Evolutionary conservation across 768 basidiomycete species (phyloP), one percentile per base, ranked within the genome.

Genomic region (Phlebiopsis flavidoalba): DNA sequence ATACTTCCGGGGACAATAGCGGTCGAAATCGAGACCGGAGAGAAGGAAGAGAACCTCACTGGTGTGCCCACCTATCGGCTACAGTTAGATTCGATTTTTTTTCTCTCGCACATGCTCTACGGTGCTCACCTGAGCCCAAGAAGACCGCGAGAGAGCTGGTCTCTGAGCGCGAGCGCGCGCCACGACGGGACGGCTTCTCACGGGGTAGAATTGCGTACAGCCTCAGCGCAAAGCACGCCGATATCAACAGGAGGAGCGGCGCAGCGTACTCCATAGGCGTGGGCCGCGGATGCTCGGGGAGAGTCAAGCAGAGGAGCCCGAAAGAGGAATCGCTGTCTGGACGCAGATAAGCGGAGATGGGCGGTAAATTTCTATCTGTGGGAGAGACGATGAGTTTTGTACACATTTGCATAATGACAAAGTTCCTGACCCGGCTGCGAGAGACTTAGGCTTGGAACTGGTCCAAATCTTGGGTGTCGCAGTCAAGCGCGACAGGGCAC

Each of bases 1-100:
- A 70, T 98, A 99, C 40, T 79, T 84, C 60, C 97, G 80, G 15
- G 84, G 86, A 7, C 77, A 78, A 73, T 95, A 98, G 47, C 89
- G 84, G 12, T 76, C 68, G 61, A 89, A 87, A 70, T 95, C 86
- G 24, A 99, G 73, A 12, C 86, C 75, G 2, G 87, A 88, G 26
- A 91, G 59, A 26, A 98, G 78, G 36, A 80, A 77, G 63, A 96
- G 73, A 47, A 88, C 89, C 77, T 99, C 97, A 63, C 82, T 86
- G 15, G 95, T 97, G 75, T 99, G 97, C 0, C 97, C 97, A 49
- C 97, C 96, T 98, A 69, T 17, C 47, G 40, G 54, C 17, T 37
- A 31, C 21, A 12, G 54, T 45, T 12, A 43, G 54, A 8, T 21
- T 19, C 37, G 12, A 54, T 36, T 37, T 15, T 37, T 4, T 35